Percentiles rank a stretch among this genome's conserved stretches.
These are phyloP conservation scores for Passalora sequoiae DNA, from an alignment of 2,329 filamentous ascomycete species.

Conservation along the genomic window DNA sequence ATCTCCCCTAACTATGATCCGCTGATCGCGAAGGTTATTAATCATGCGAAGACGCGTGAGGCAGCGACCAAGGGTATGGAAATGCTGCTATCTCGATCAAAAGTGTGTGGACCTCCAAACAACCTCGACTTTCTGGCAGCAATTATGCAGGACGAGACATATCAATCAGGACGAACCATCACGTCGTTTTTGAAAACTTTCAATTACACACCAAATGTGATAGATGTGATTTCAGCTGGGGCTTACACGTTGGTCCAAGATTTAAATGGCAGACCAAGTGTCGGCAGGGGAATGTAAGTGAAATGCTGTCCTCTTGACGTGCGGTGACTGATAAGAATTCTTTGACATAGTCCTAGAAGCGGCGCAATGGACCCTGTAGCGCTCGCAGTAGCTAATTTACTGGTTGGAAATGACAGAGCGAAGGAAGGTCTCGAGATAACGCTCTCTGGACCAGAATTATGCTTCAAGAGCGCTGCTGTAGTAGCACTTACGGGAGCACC, in stretches of 20 bases:
- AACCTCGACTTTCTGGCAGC: conserved; percentile 53
- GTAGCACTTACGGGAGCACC: conserved; percentile 55
- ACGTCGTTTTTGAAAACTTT: conserved; percentile 54
- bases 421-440: conserved; percentile 58
- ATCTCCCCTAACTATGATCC: conserved; percentile 55
- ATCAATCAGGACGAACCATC: conserved; percentile 49
- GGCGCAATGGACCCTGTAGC: conserved; percentile 60
- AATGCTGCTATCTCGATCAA: conserved; percentile 41
- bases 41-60: conserved; percentile 41
- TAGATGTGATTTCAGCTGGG: conserved; percentile 54
- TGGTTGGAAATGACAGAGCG: conserved; percentile 52
- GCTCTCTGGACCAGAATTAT: conserved; percentile 54
- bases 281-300: conserved; percentile 51
- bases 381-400: conserved; percentile 54
- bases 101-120: conserved; percentile 51
- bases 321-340: background rate
- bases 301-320: background rate
- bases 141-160: conserved; percentile 46
- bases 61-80: conserved; percentile 44
- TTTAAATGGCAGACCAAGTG: conserved; percentile 51
- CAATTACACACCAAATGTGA: conserved; percentile 45
- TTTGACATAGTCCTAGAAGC: conserved; percentile 40
- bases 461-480: conserved; percentile 51
- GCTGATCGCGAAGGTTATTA: conserved; percentile 43
- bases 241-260: conserved; percentile 58